A percentile compares a stretch with the other conserved stretches of the same genome.
Conservation (phyloP, 495 filamentous ascomycete species). For the Parathielavia hyrcaniae region DNA sequence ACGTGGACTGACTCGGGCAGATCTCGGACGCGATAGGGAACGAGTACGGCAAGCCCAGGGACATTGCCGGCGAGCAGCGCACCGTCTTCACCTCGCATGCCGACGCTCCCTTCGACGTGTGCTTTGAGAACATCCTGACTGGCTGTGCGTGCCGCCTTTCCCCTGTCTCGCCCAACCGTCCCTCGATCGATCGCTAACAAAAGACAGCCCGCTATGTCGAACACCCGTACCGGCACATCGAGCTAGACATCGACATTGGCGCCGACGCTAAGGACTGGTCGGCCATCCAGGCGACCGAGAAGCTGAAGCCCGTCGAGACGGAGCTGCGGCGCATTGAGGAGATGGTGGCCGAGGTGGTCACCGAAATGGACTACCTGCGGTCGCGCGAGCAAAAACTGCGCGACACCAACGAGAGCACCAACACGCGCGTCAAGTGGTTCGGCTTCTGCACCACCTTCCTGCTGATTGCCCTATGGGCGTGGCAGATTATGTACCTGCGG, state of each 20-base stretch:
- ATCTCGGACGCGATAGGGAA: conserved; percentile 93
- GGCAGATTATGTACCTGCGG: conserved; percentile 96
- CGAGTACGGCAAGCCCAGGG: conserved; percentile 85
- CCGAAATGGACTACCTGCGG: conserved; percentile 89
- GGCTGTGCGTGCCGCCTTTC: conserved; percentile 53
- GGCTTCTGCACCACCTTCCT: conserved; percentile 92
- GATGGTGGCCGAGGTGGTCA: conserved; percentile 71
- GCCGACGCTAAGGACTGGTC: conserved; percentile 98
- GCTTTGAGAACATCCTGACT: conserved; percentile 81
- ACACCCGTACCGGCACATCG: conserved; percentile 69
- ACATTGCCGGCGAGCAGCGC: conserved; percentile 84
- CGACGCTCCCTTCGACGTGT: conserved; percentile 93
- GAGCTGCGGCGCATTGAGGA: conserved; percentile 91
- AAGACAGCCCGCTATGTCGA: conserved; percentile 36
- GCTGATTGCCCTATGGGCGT: conserved; percentile 81
- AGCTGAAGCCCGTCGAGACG: conserved; percentile 94
- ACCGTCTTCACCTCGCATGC: conserved; percentile 94
- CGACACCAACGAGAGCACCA: conserved; percentile 99
- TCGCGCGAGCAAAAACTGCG: conserved; percentile 86
- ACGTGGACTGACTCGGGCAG: conserved; percentile 40
- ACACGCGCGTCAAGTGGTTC: conserved; percentile 98
- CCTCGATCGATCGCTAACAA: conserved; percentile 14
- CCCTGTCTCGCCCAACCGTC: conserved; percentile 1
- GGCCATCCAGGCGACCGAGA: conserved; percentile 91
- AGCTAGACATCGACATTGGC: conserved; percentile 97